Evolutionary conservation across 495 filamentous ascomycete species (phyloP), one percentile per base, ranked within the genome.

Genomic region (Tuber umbilicatum): DNA sequence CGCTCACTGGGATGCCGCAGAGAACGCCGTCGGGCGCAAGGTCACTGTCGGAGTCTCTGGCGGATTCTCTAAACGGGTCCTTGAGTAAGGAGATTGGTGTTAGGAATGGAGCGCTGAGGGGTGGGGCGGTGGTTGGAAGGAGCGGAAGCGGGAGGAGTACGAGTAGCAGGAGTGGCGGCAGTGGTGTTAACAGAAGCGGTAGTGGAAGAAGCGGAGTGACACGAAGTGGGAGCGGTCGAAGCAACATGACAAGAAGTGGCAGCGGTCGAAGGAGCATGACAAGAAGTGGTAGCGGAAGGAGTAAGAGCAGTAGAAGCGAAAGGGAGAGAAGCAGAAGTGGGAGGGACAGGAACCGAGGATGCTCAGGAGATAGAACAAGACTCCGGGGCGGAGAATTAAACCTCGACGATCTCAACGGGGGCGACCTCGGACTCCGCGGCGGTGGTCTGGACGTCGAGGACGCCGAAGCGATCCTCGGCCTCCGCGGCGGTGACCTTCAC

Each of bases 11-110:
- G 16, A 78, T 78, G 50, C 72, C 77, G 7, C 72, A 47, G 10
- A 67, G 68, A 37, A 38, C 41, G 1, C 71, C 70, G 17, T 39
- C 68, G 16, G 41, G 74, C 2, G 78, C 77, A 38, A 70, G 77
- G 50, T 79, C 76, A 1, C 23, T 79, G 21, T 76, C 77, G 14
- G 76, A 76, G 21, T 78, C 75, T 1, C 41, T 79, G 17, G 74
- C 60, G 19, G 72, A 74, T 41, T 79, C 77, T 14, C 72, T 79
- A 6, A 64, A 64, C 7, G 55, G 55, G 55, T 64, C 55, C 9
- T 64, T 64, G 55, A 64, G 55, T 7, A 64, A 64, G 14, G 55
- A 64, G 55, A 64, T 64, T 35, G 55, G 55, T 35, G 27, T 19
- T 31, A 64, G 27, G 19, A 35, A 27, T 35, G 55, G 14, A 35